phyloP scores from a whole-genome alignment of 768 basidiomycete genomes.

The Russula vinacea region DNA sequence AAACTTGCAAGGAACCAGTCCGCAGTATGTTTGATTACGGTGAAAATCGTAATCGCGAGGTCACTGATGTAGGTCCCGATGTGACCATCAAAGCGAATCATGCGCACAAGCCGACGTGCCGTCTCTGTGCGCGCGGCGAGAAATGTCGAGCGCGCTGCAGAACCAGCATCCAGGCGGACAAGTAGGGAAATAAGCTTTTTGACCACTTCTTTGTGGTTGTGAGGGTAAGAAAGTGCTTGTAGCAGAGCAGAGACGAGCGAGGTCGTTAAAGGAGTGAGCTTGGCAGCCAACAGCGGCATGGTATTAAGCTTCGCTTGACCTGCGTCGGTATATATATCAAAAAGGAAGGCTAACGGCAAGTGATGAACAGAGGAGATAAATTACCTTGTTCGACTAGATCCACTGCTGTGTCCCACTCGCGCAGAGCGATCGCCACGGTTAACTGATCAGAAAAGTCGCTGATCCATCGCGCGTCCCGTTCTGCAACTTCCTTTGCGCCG shows the following conservation, averaged over 20 bases:
- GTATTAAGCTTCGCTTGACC: constrained; percentile 60
- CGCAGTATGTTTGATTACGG: constrained; percentile 92
- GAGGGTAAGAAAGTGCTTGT: constrained; percentile 67
- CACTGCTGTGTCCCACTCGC: constrained; percentile 88
- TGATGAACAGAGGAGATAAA: constrained; percentile 29
- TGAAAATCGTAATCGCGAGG: constrained; percentile 85
- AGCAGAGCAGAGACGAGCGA: constrained; percentile 69
- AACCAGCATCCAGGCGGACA: constrained; percentile 66
- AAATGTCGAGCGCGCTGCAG: constrained; percentile 80
- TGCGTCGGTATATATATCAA: constrained; percentile 31
- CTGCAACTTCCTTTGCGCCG: constrained; percentile 67
- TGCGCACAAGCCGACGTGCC: constrained; percentile 72
- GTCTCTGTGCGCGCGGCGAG: constrained; percentile 72
- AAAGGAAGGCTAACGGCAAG: not conserved
- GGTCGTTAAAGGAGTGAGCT: constrained; percentile 62
- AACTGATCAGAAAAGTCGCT: constrained; percentile 90
- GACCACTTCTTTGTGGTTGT: constrained; percentile 72
- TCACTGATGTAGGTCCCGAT: constrained; percentile 83
- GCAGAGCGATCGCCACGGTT: constrained; percentile 84
- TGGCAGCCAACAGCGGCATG: constrained; percentile 52
- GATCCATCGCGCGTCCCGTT: constrained; percentile 81
- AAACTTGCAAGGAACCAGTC: constrained; percentile 98
- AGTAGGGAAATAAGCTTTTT: constrained; percentile 71
- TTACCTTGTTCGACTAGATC: constrained; percentile 77
- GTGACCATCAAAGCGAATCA: constrained; percentile 88